A percentile compares a stretch with the other conserved stretches of the same genome.
These are phyloP conservation scores for Maudiozyma turicensis DNA, from an alignment of 805 yeast species.

Conservation along the genomic window DNA sequence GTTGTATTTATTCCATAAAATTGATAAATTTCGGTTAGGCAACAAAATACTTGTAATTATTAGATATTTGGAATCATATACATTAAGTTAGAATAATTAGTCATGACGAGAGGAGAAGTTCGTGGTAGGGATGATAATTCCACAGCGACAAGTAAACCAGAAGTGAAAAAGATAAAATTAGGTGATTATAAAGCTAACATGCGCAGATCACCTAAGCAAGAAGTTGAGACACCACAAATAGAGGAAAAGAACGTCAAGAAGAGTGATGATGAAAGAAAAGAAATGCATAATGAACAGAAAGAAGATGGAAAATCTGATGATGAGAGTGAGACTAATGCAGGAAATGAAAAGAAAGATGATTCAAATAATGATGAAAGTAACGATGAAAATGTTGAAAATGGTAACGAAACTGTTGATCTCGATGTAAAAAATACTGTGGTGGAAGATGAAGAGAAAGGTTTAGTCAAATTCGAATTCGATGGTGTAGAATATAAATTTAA, in stretches of 20 bases:
- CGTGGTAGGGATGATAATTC: neutral
- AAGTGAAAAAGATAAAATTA: neutral
- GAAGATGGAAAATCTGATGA: neutral
- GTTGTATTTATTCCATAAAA: no score
- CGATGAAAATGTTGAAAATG: slow-evolving; percentile 10
- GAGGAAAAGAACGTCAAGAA: neutral
- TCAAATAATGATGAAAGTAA: slow-evolving; percentile 10
- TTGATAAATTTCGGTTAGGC: no score
- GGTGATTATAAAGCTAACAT: neutral
- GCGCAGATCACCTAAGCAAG: neutral
- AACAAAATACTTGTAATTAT: no score
- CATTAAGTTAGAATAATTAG: no score
- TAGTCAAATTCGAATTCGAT: slow-evolving; percentile 42
- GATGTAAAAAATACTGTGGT: slow-evolving; percentile 3
- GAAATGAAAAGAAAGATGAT: slow-evolving; percentile 12
- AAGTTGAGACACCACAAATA: neutral
- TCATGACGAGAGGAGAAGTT: neutral
- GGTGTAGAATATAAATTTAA: slow-evolving; percentile 75
- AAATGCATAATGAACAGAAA: neutral
- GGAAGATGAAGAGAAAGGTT: slow-evolving; percentile 15
- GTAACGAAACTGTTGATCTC: neutral
- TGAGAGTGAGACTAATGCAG: neutral
- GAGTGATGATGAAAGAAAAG: no score
- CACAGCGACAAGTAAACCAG: neutral
- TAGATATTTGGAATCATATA: no score